Conservation (phyloP, 345 rosid genomes). For the Boechera retrofracta region DNA sequence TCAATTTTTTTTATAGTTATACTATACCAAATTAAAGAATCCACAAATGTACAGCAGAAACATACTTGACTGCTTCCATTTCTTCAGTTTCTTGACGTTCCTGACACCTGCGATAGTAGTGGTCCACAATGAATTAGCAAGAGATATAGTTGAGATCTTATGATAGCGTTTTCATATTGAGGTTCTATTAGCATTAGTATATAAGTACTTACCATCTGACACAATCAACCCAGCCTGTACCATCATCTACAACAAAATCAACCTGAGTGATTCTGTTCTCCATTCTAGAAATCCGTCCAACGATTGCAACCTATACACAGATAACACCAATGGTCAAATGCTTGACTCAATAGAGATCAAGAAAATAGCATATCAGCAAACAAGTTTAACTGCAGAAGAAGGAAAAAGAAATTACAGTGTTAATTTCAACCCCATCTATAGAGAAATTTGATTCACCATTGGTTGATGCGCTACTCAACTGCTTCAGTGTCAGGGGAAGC, state of each 20-base stretch:
- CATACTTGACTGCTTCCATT: slow-evolving; percentile 71
- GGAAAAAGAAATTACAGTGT: slow-evolving; percentile 52
- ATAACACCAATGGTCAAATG: slow-evolving; percentile 16
- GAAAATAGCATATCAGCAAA: background rate
- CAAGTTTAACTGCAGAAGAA: background rate
- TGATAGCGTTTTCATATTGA: background rate
- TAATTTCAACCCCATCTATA: slow-evolving; percentile 65
- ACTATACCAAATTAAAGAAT: slow-evolving; percentile 11
- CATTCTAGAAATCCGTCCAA: slow-evolving; percentile 70
- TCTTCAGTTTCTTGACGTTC: slow-evolving; percentile 80
- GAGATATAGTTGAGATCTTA: slow-evolving; percentile 15
- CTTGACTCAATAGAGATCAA: background rate
- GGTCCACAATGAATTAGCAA: slow-evolving; percentile 23
- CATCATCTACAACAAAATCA: slow-evolving; percentile 74
- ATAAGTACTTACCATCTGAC: slow-evolving; percentile 71
- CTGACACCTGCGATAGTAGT: slow-evolving; percentile 63
- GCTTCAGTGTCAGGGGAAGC: slow-evolving; percentile 76
- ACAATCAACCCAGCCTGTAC: slow-evolving; percentile 86
- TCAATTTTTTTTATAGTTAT: background rate
- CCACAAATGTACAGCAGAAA: slow-evolving; percentile 4
- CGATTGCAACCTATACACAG: slow-evolving; percentile 57
- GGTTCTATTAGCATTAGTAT: background rate
- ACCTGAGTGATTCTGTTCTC: slow-evolving; percentile 78
- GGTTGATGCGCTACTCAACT: slow-evolving; percentile 53
- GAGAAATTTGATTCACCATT: slow-evolving; percentile 58